Evolutionary conservation across 257 asterid genomes (phyloP).

Genomic region (Salvia hispanica): DNA sequence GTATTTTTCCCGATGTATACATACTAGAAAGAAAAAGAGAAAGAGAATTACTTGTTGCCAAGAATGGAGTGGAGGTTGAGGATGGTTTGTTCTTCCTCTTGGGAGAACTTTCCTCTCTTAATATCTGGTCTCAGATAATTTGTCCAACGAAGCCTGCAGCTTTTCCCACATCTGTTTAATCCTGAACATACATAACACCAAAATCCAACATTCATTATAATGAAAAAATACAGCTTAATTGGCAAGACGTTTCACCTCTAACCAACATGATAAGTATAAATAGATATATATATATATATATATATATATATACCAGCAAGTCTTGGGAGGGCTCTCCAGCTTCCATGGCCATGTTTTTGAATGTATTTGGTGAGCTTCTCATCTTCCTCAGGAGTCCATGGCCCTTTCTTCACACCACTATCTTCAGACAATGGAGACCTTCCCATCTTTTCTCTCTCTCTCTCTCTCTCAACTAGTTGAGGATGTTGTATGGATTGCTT

Average conservation of each 20-base stretch:
- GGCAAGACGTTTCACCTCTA: no score
- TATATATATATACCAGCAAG: conserved; percentile 54
- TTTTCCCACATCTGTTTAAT: conserved; percentile 79
- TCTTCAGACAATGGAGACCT: conserved; percentile 73
- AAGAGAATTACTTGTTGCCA: conserved; percentile 67
- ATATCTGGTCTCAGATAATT: conserved; percentile 83
- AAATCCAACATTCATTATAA: neutral
- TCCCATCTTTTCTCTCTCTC: conserved; percentile 47
- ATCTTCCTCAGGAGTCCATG: conserved; percentile 93
- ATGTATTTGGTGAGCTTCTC: conserved; percentile 63
- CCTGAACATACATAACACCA: conserved; percentile 37
- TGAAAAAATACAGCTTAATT: no score
- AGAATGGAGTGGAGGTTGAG: conserved; percentile 79
- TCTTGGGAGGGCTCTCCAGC: conserved; percentile 95
- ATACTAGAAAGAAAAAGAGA: neutral
- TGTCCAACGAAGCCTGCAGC: conserved; percentile 88
- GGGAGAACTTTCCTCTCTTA: conserved; percentile 79
- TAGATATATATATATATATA: no score
- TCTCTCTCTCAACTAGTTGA: neutral
- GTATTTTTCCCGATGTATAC: no score
- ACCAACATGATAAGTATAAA: no score
- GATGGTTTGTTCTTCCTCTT: conserved; percentile 78
- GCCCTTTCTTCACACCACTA: conserved; percentile 88
- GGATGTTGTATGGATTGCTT: conserved; percentile 38
- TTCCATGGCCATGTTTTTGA: conserved; percentile 81